Base-by-base conservation (phyloP, 2,329 filamentous ascomycete genomes). In the Neopestalotiopsis sp. region DNA sequence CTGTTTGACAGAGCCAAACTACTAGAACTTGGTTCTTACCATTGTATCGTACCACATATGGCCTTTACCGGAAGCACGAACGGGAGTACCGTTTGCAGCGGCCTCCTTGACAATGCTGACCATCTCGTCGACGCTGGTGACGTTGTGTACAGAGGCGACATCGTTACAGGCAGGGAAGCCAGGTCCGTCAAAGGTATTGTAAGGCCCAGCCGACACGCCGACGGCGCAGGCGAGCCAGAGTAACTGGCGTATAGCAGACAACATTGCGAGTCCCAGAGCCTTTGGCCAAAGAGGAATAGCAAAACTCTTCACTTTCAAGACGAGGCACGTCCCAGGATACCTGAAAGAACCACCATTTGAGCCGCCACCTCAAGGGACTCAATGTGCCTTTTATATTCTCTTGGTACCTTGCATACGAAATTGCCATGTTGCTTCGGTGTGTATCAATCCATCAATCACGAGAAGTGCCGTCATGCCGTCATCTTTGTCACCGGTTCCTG, bases 21-120 rank as follows among this genome's bases (percentile, higher is more conserved):
- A 24, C 34, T 7, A 3, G 45, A 20, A 52, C 45, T 52, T 52
- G 17, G 20, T 52, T 52, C 45, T 24, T 52, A 52, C 45, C 80
- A 86, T 85, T 40, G 85, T 86, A 72, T 87, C 84, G 73, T 86
- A 86, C 84, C 84, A 85, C 80, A 70, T 67, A 45, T 69, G 57
- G 2, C 83, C 84, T 72, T 85, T 85, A 2, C 83, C 85, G 3
- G 80, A 83, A 12, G 84, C 84, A 60, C 84, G 81, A 32, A 86
- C 79, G 3, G 81, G 81, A 13, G 80, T 80, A 34, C 80, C 79
- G 9, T 77, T 75, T 6, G 76, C 75, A 30, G 79, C 76, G 14
- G 84, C 82, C 32, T 79, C 74, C 64, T 81, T 80, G 62, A 87
- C 83, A 38, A 84, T 72, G 4, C 73, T 70, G 4, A 79, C 77